Evolutionary conservation across 768 basidiomycete genomes (phyloP), one percentile per base, ranked within the genome.

Genomic region (Suillus alpinus): DNA sequence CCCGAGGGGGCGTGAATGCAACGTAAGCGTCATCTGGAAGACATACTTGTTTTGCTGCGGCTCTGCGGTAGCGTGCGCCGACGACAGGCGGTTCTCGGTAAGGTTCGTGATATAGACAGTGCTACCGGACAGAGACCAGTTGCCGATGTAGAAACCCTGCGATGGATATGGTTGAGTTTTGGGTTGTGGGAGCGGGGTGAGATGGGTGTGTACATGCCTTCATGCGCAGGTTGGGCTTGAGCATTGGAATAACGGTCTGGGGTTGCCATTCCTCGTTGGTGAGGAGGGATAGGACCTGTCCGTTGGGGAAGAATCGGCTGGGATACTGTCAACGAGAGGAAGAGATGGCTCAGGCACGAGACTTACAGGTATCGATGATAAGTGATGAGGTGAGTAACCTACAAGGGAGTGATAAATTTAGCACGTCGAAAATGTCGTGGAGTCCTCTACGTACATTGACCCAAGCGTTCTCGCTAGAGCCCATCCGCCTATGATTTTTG

Each of bases 281-380:
- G 16, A 95, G 82, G 2, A 95, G 81, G 26, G 92, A 94, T 8
- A 96, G 81, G 4, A 95, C 95, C 68, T 86, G 83, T 2, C 95
- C 95, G 63, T 92, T 85, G 0, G 92, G 87, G 66, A 89, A 89
- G 78, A 96, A 96, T 31, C 95, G 92, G 49, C 91, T 93, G 66
- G 1, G 34, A 58, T 13, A 52, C 18, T 23, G 52, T 70, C 41
- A 64, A 43, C 2, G 5, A 47, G 34, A 39, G 29, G 6, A 47
- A 62, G 55, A 31, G 23, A 39, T 34, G 34, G 49, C 4, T 20
- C 32, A n/a, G 29, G 36, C 5, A 57, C 13, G n/a, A 7, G 8
- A 66, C 88, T 73, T 65, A 91, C 87, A 97, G 80, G 73, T 93
- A 96, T 36, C 95, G 91, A 68, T 95, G 92, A 73, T 96, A 97